Conservation (phyloP, 495 filamentous ascomycete species). For the Penicillium canescens region DNA sequence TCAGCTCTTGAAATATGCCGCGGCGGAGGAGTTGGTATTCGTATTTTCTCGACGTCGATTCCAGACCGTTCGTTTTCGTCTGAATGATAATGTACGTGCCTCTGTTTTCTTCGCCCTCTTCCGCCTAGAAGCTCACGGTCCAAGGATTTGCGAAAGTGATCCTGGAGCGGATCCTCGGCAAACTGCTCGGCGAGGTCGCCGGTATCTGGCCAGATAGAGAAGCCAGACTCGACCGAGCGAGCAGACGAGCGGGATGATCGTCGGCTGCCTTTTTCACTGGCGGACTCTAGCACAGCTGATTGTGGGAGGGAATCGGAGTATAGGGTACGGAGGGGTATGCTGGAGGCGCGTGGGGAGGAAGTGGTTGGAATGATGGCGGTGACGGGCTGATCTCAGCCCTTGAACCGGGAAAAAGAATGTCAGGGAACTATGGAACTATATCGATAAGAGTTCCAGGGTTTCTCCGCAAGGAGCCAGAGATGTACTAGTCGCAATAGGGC, state of each 20-base stretch:
- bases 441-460: conserved; percentile 4
- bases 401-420: conserved; percentile 7
- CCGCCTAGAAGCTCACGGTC: conserved; percentile 52
- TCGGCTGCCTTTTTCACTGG: conserved; percentile 50
- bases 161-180: conserved; percentile 74
- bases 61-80: conserved; percentile 48
- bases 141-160: conserved; percentile 60
- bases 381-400: conserved; percentile 52
- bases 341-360: conserved; percentile 46
- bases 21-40: conserved; percentile 69
- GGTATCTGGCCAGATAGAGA: conserved; percentile 86
- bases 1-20: conserved; percentile 63
- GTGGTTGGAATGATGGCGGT: conserved; percentile 62
- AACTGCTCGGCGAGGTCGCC: conserved; percentile 92
- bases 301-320: conserved; percentile 38
- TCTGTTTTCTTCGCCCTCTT: conserved; percentile 38
- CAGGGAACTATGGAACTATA: neutral
- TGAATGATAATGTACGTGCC: conserved; percentile 54
- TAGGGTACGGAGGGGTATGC: conserved; percentile 59
- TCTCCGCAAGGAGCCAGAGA: conserved; percentile 11
- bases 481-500: conserved; percentile 4
- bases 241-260: conserved; percentile 56
- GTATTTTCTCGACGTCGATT: conserved; percentile 77
- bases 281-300: conserved; percentile 35
- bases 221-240: conserved; percentile 67